Conservation (phyloP, 1,284 basidiomycete genomes). For the Fomitiporia mediterranea region DNA sequence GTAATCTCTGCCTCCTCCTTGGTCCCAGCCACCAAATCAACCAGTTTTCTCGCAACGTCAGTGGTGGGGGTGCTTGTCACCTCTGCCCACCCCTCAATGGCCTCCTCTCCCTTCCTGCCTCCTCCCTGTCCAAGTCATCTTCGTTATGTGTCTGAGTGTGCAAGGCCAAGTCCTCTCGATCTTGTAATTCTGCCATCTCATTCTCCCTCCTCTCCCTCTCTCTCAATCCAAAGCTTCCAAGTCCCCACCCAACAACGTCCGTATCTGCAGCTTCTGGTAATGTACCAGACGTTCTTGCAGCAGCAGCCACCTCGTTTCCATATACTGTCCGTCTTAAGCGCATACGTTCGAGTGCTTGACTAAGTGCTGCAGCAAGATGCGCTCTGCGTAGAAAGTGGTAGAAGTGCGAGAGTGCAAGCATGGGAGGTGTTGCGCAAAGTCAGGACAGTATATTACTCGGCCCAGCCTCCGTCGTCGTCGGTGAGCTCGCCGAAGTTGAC, state of each 20-base stretch:
- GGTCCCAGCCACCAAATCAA: slow-evolving; percentile 78
- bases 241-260: slow-evolving; percentile 16
- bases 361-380: slow-evolving; percentile 14
- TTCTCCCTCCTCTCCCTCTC: slow-evolving; percentile 22
- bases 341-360: slow-evolving; percentile 18
- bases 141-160: no score
- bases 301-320: background rate
- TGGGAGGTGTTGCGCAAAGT: background rate
- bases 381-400: slow-evolving; percentile 16
- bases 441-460: background rate
- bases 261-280: background rate
- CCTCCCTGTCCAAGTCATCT: no score
- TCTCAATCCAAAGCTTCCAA: slow-evolving; percentile 26
- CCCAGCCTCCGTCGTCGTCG: background rate
- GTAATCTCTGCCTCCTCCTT: slow-evolving; percentile 62
- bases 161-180: background rate
- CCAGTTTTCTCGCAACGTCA: slow-evolving; percentile 19
- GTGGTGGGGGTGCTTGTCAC: background rate
- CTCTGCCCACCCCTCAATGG: background rate
- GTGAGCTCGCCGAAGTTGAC: background rate
- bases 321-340: slow-evolving; percentile 5
- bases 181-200: no score
- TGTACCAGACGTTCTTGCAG: background rate
- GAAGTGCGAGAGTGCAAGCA: slow-evolving; percentile 10
- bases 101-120: background rate